Percentiles rank a stretch among this genome's conserved stretches.
Conservation (phyloP, 148 eudicot species). For the Fagopyrum esculentum region DNA sequence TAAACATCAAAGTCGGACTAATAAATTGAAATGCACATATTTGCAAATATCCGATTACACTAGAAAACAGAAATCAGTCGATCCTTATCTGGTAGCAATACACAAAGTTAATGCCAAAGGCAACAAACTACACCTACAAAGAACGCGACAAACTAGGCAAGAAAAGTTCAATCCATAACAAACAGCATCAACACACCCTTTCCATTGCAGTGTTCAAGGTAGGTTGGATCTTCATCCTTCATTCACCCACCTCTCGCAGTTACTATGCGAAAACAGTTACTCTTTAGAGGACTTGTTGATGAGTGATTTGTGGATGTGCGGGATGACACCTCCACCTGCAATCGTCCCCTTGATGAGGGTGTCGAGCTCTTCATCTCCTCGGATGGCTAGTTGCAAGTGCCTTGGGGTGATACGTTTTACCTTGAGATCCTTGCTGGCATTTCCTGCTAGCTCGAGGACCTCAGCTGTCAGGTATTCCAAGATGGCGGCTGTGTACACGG, state of each 20-base stretch:
- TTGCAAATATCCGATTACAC: not conserved
- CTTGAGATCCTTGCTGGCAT: slow-evolving; percentile 91
- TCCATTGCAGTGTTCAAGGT: not conserved
- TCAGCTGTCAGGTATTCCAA: slow-evolving; percentile 90
- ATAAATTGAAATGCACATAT: not conserved
- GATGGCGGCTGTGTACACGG: slow-evolving; percentile 86
- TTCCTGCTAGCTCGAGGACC: slow-evolving; percentile 85
- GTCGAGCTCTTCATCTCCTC: slow-evolving; percentile 93
- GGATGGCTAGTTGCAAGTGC: slow-evolving; percentile 82
- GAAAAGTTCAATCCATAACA: not conserved
- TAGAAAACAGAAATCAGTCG: not conserved
- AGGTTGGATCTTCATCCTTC: not conserved
- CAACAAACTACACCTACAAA: slow-evolving; percentile 8
- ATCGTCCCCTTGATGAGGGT: slow-evolving; percentile 95
- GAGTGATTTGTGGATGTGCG: slow-evolving; percentile 43
- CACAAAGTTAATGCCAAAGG: slow-evolving; percentile 1
- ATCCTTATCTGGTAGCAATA: slow-evolving; percentile 4
- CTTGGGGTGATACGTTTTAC: slow-evolving; percentile 92
- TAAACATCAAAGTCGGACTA: not conserved
- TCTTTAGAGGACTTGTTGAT: slow-evolving; percentile 16
- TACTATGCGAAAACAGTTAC: not conserved
- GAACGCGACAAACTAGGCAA: not conserved
- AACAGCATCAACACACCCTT: slow-evolving; percentile 8
- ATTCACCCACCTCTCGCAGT: not conserved
- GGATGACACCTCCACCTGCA: slow-evolving; percentile 95